Percentiles rank a stretch among this genome's conserved stretches.
phyloP scores from a whole-genome alignment of 1,284 basidiomycete species.

The Cystobasidium slooffiae region DNA sequence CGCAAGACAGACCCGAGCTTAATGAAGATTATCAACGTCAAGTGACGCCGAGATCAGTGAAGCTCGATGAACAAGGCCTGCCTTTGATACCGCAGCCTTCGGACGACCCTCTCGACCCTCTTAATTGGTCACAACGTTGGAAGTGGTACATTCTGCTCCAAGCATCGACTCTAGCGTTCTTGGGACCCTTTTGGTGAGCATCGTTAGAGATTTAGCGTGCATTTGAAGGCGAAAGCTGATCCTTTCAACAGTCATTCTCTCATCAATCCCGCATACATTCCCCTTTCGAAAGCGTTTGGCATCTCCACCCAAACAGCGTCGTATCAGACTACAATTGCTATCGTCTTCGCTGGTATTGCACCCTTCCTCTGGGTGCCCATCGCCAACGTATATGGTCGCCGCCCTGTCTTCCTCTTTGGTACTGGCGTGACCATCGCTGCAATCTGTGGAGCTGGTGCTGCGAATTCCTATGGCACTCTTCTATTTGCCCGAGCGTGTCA shows the following conservation, averaged over 20 bases:
- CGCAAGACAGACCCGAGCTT: too few relatives aligned
- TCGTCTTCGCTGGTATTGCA: neutral
- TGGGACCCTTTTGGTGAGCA: neutral
- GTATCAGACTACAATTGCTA: neutral
- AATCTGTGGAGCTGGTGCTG: neutral
- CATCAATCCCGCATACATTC: slow-evolving; percentile 1
- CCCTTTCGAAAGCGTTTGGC: neutral
- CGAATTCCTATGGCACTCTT: neutral
- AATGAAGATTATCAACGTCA: too few relatives aligned
- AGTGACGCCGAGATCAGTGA: neutral
- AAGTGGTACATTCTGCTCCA: neutral
- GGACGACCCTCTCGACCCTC: neutral
- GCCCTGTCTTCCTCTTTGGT: neutral
- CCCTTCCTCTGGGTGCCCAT: slow-evolving; percentile 5
- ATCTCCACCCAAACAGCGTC: neutral
- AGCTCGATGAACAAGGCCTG: slow-evolving; percentile 4
- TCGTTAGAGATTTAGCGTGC: neutral
- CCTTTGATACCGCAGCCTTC: slow-evolving; percentile 2
- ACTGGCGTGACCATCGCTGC: neutral
- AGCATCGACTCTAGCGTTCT: neutral
- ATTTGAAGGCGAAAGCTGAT: neutral
- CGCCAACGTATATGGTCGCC: neutral
- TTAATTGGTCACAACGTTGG: slow-evolving; percentile 8
- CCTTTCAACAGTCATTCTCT: neutral
- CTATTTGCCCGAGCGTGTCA: neutral